These are phyloP conservation scores for Penicillium sp. DNA, from an alignment of 2,329 filamentous ascomycete species.

Conservation along the genomic window DNA sequence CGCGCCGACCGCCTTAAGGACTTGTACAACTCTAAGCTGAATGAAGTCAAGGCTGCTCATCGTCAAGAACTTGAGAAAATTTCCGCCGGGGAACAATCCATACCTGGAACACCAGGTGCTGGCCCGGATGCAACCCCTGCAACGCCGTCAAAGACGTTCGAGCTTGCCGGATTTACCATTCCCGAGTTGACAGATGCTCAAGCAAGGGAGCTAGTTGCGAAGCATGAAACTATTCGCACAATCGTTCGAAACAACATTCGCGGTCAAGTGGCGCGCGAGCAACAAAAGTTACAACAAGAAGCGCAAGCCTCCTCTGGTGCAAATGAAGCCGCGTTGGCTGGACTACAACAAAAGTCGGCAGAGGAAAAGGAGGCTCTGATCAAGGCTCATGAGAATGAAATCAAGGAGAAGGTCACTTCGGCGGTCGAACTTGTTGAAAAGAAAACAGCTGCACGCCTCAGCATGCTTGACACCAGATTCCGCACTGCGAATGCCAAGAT, in stretches of 20 bases:
- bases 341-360: conserved; percentile 39
- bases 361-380: conserved; percentile 43
- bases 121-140: conserved; percentile 26
- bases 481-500: conserved; percentile 68
- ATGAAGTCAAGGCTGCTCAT: conserved; percentile 52
- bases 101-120: conserved; percentile 22
- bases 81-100: conserved; percentile 42
- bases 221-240: conserved; percentile 49
- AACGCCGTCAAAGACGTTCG: conserved; percentile 32
- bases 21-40: conserved; percentile 67
- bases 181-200: conserved; percentile 50
- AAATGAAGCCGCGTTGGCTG: conserved; percentile 37
- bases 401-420: conserved; percentile 56
- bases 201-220: conserved; percentile 49
- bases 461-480: conserved; percentile 71
- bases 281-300: conserved; percentile 42
- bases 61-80: conserved; percentile 51
- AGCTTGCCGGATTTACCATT: conserved; percentile 19
- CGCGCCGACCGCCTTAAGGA: conserved; percentile 61
- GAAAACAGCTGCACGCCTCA: conserved; percentile 70
- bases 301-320: conserved; percentile 24
- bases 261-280: conserved; percentile 41
- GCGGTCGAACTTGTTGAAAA: conserved; percentile 72
- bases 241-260: conserved; percentile 61
- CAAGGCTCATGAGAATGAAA: conserved; percentile 54